Conservation (phyloP, 2,329 filamentous ascomycete species). For the Coniochaeta pulveracea region DNA sequence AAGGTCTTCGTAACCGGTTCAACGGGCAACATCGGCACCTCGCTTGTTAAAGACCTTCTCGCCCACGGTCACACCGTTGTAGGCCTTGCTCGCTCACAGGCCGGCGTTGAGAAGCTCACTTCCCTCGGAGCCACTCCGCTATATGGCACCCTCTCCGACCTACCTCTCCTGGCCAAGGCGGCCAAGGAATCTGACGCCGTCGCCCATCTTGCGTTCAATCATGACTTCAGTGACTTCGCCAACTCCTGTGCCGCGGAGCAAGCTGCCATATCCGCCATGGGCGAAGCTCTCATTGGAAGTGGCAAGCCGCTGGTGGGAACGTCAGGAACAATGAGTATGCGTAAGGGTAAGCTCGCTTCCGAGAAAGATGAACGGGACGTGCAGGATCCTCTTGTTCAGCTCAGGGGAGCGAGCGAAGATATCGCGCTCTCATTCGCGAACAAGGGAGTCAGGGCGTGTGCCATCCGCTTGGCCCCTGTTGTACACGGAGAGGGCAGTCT, state of each 20-base stretch:
- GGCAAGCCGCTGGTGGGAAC: constrained; percentile 24
- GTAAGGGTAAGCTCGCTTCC: constrained; percentile 13
- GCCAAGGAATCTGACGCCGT: not conserved
- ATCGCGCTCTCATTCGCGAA: constrained; percentile 14
- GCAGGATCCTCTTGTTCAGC: not conserved
- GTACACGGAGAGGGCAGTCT: constrained; percentile 22
- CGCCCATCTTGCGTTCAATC: constrained; percentile 6
- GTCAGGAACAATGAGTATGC: constrained; percentile 20
- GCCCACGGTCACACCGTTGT: constrained; percentile 25
- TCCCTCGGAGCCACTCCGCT: constrained; percentile 20
- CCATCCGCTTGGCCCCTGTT: constrained; percentile 25
- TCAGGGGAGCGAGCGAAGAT: constrained; percentile 14
- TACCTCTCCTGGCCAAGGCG: constrained; percentile 15
- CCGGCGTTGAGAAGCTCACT: constrained; percentile 15
- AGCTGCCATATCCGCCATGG: constrained; percentile 24
- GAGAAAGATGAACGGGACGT: constrained; percentile 16
- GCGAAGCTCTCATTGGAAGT: constrained; percentile 13
- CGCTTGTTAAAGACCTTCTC: constrained; percentile 25
- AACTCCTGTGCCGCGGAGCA: constrained; percentile 17
- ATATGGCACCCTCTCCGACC: constrained; percentile 22
- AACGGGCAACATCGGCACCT: constrained; percentile 28
- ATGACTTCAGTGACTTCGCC: constrained; percentile 24
- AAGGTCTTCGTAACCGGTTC: constrained; percentile 29
- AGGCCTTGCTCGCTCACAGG: constrained; percentile 25
- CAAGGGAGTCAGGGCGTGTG: constrained; percentile 19